These are phyloP conservation scores for Ogataea minuta DNA, from an alignment of 805 yeast species.

Conservation along the genomic window DNA sequence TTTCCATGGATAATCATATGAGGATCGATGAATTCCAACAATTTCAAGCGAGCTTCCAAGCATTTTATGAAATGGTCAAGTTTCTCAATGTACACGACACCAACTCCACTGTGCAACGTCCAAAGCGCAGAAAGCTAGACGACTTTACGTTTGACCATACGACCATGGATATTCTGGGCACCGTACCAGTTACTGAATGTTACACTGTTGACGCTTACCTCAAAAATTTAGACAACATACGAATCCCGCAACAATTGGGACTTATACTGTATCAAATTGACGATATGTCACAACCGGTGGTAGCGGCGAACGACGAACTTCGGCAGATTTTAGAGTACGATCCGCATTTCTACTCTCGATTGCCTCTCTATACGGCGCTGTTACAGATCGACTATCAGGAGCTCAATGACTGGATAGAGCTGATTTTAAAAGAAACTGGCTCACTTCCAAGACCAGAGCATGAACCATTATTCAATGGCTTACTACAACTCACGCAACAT, in stretches of 20 bases:
- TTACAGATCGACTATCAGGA: constrained; percentile 12
- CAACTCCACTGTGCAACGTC: not conserved
- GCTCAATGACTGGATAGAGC: constrained; percentile 19
- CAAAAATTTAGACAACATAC: constrained; percentile 8
- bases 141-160: constrained; percentile 10
- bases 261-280: constrained; percentile 15
- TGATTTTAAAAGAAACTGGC: constrained; percentile 4
- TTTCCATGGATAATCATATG: constrained; percentile 1
- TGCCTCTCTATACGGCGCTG: constrained; percentile 14
- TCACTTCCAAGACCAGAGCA: constrained; percentile 6
- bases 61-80: constrained; percentile 13
- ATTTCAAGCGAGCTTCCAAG: constrained; percentile 10
- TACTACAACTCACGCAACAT: constrained; percentile 12
- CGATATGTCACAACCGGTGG: constrained; percentile 3
- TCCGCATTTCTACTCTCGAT: constrained; percentile 10
- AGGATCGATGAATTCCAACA: constrained; percentile 6
- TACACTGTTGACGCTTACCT: constrained; percentile 15
- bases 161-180: constrained; percentile 13
- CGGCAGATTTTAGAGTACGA: constrained; percentile 6
- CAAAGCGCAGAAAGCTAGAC: constrained; percentile 15
- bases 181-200: constrained; percentile 12
- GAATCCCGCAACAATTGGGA: constrained; percentile 20
- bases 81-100: constrained; percentile 8
- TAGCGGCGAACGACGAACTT: constrained; percentile 2
- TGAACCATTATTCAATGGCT: constrained; percentile 16